phyloP scores from a whole-genome alignment of 768 basidiomycete species.

The Amanita thiersii region DNA sequence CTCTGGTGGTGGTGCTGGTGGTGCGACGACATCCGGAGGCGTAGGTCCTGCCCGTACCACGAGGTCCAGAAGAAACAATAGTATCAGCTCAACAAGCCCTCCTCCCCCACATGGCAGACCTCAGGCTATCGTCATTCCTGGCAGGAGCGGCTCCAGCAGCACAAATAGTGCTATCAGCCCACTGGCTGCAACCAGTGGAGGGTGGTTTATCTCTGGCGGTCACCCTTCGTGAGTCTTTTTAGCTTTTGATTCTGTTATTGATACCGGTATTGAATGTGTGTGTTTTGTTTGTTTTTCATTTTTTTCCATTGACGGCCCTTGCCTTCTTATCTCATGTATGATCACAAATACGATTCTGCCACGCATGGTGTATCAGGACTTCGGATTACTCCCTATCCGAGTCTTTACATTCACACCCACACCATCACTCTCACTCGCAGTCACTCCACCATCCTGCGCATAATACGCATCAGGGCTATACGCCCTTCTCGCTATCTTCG shows the following conservation, averaged over 20 bases:
- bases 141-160: constrained; percentile 19
- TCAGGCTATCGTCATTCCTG: constrained; percentile 67
- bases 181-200: constrained; percentile 8
- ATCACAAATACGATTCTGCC: constrained; percentile 1
- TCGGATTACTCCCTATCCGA: constrained; percentile 37
- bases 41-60: constrained; percentile 50
- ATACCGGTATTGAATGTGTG: constrained; percentile 5
- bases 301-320: neutral
- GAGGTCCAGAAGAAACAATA: constrained; percentile 49
- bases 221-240: constrained; percentile 21
- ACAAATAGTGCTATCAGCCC: constrained; percentile 11
- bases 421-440: constrained; percentile 19
- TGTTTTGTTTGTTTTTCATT: too few relatives aligned
- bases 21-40: constrained; percentile 15
- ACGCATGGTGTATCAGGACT: constrained; percentile 12
- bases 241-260: neutral
- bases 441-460: constrained; percentile 7
- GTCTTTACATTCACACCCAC: constrained; percentile 22
- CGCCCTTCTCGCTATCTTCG: constrained; percentile 6
- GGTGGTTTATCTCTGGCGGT: constrained; percentile 22
- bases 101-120: constrained; percentile 38
- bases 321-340: neutral
- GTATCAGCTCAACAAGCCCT: constrained; percentile 49
- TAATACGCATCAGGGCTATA: constrained; percentile 5
- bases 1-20: constrained; percentile 8